Percentiles rank a stretch among this genome's conserved stretches.
phyloP scores from a whole-genome alignment of 1,139 yeast genomes.

The Lodderomyces parapsilosis region DNA sequence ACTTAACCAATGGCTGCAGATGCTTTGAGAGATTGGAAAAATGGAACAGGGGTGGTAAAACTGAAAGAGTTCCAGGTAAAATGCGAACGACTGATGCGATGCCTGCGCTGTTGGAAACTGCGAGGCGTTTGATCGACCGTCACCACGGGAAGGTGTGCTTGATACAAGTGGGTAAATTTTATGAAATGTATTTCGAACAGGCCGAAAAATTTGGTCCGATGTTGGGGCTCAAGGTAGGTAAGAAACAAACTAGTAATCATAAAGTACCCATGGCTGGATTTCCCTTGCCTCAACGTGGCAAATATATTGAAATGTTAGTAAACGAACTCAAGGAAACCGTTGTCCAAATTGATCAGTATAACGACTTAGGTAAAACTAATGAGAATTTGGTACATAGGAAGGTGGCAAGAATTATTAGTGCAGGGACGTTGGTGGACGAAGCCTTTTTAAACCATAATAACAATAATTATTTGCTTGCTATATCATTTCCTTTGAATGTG shows the following conservation, averaged over 20 bases:
- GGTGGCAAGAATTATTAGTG: slow-evolving; percentile 79
- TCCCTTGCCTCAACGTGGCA: slow-evolving; percentile 68
- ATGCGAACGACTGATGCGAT: background rate
- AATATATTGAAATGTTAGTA: slow-evolving; percentile 72
- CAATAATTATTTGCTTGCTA: slow-evolving; percentile 68
- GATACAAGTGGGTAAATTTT: slow-evolving; percentile 87
- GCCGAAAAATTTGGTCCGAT: slow-evolving; percentile 73
- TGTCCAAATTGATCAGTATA: slow-evolving; percentile 75
- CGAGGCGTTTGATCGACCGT: slow-evolving; percentile 33
- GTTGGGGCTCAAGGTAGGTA: slow-evolving; percentile 57
- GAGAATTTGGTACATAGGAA: slow-evolving; percentile 56
- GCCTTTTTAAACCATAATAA: slow-evolving; percentile 70
- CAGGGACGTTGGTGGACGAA: slow-evolving; percentile 92
- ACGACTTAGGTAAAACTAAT: slow-evolving; percentile 20
- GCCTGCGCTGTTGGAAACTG: slow-evolving; percentile 34
- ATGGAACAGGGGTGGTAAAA: slow-evolving; percentile 47
- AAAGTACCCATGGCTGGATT: slow-evolving; percentile 88
- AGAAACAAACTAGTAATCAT: slow-evolving; percentile 40
- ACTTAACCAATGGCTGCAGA: background rate
- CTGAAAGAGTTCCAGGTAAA: slow-evolving; percentile 19
- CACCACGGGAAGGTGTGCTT: slow-evolving; percentile 71
- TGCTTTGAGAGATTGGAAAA: slow-evolving; percentile 10
- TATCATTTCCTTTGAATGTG: slow-evolving; percentile 55
- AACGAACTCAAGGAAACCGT: slow-evolving; percentile 68
- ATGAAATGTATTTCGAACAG: slow-evolving; percentile 85